Evolutionary conservation across 768 basidiomycete species (phyloP).

Genomic region (Suillus discolor): DNA sequence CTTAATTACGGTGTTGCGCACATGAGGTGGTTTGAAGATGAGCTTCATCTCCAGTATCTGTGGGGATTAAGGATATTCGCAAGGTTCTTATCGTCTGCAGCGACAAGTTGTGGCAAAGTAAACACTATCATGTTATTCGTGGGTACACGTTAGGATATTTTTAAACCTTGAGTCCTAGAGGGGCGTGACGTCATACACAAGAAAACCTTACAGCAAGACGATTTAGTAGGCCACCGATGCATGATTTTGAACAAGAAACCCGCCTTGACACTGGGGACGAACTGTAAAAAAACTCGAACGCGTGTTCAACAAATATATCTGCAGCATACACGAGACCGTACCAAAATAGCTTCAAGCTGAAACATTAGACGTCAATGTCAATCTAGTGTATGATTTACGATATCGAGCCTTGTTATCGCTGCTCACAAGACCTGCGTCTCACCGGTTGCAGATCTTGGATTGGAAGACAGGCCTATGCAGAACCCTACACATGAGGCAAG

Average conservation of each 20-base stretch:
- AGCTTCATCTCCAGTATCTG: conserved; percentile 1
- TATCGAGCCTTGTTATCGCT: not conserved
- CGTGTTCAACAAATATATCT: not conserved
- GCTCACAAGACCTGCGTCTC: not conserved
- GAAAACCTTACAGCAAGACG: not conserved
- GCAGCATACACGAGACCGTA: not conserved
- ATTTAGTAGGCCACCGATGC: not conserved
- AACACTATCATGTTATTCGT: not conserved
- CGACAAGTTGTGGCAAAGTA: no score
- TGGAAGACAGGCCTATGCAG: not conserved
- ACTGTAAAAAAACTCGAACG: not conserved
- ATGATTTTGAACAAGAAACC: not conserved
- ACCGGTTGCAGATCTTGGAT: not conserved
- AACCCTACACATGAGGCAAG: not conserved
- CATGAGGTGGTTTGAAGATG: conserved; percentile 6
- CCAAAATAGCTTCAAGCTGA: not conserved
- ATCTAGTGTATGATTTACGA: not conserved
- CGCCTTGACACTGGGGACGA: not conserved
- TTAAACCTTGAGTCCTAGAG: not conserved
- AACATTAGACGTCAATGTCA: no score
- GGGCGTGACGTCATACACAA: not conserved
- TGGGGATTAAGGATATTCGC: not conserved
- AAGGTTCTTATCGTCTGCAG: not conserved
- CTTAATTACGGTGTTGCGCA: conserved; percentile 15
- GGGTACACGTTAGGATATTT: not conserved